Base-by-base conservation (phyloP, 768 basidiomycete genomes). In the Leccinum broughii region DNA sequence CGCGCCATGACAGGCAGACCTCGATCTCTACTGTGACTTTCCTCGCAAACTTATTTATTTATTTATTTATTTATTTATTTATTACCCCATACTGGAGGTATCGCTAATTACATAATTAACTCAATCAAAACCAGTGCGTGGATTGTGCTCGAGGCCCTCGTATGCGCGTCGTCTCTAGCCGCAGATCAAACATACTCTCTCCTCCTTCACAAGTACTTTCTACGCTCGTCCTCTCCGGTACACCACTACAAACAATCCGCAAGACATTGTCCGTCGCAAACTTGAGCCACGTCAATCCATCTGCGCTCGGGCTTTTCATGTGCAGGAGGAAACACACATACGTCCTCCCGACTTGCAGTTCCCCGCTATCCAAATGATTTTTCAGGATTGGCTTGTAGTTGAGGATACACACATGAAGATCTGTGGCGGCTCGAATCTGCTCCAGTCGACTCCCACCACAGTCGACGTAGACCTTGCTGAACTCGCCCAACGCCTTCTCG, bases 281-380 rank as follows among this genome's bases (percentile, higher is more conserved):
- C 60, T 70, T 70, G 50, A 69, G 60, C 70, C 70, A 71, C 20
- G 61, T 59, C 20, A 58, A 17, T 48, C 55, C 61, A 14, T 55
- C 62, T 24, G 24, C 41, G 20, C 32, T 46, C 9, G 17, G 51
- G 11, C 26, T 13, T 22, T 62, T 20, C 62, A 57, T 57, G 15
- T 67, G 58, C 1, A 71, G 59, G 9, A 70, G 65, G 49, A 70
- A 69, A 51, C 69, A 69, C 28, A 69, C 34, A 24, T 69, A 71
- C 11, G 59, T 56, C 56, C 30, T 53, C 30, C 69, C 62, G 3
- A 62, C 63, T 4, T 62, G 63, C 22, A 71, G 46, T 32, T 51
- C 46, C 41, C 69, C 24, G 24, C 24, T 24, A 24, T 24, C 24
- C 24, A 24, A 24, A 24, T 24, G 24, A 24, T 24, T 24, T 24